Base-by-base conservation (phyloP, 1,284 basidiomycete genomes). In the Puccinia polysora region DNA sequence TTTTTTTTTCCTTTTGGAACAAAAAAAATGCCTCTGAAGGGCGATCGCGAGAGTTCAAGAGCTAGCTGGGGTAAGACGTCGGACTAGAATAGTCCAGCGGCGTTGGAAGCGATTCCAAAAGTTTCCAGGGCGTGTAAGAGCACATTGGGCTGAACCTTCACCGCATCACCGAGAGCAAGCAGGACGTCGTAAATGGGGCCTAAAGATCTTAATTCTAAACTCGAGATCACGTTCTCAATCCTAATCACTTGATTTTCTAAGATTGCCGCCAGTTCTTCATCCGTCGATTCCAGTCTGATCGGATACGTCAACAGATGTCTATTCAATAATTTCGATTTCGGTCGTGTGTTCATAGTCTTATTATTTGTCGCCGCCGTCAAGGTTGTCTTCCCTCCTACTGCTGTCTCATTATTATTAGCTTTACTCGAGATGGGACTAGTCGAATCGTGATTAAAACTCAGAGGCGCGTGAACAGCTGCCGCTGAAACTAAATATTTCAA, bases 151-250 rank as follows among this genome's bases (percentile, higher is more conserved):
- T 78, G 73, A 12, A 78, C 70, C 28, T 74, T 73, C 20, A 75
- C 64, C 1, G 75, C 81, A 45, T 80, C 78, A 62, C 80, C 78
- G 14, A 82, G 75, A 10, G 81, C 81, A 1, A 79, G 77, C n/a
- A 82, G 75, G 8, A 78, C 77, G 52, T 79, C 77, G 28, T 77
- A 76, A 67, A 78, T 78, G 1, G 77, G 77, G 1, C 78, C 78
- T 38, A 79, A 74, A 40, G 77, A 76, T 25, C 75, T 75, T 15
- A 78, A 73, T 25, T 75, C 62, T 32, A 94, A 80, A 34, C 85
- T 83, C 15, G 85, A 83, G 32, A 89, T 81, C n/a, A 88, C 85
- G 78, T 94, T 93, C 78, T 92, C 88, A 63, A 94, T 86, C 45
- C 92, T 84, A 15, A 86, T 72, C 14, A 72, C 52, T 36, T 63